phyloP scores from a whole-genome alignment of 116 monocot species.

The Zostera marina region DNA sequence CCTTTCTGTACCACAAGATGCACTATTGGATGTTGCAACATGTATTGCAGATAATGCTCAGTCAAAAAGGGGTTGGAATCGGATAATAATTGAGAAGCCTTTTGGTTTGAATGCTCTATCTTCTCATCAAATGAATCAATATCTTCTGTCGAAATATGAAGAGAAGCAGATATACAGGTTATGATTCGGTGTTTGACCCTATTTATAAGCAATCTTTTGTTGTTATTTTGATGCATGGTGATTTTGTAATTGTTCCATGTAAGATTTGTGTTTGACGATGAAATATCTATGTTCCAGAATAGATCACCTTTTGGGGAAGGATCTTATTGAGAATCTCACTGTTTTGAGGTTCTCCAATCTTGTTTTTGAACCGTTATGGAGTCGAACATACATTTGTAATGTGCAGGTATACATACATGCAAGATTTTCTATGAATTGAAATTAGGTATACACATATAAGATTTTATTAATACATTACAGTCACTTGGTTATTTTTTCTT shows the following conservation, averaged over 20 bases:
- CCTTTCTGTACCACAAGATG: constrained; percentile 88
- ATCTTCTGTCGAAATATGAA: constrained; percentile 60
- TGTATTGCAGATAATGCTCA: constrained; percentile 60
- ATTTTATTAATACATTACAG: neutral
- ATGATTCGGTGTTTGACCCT: constrained; percentile 2
- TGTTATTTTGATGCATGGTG: neutral
- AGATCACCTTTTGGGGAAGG: constrained; percentile 81
- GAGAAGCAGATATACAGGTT: constrained; percentile 88
- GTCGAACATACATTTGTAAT: constrained; percentile 69
- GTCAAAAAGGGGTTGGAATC: constrained; percentile 61
- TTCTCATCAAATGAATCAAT: constrained; percentile 43
- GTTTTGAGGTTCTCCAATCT: constrained; percentile 85
- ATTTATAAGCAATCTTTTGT: neutral
- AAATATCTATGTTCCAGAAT: constrained; percentile 35
- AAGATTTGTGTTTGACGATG: neutral
- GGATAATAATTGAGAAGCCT: constrained; percentile 85
- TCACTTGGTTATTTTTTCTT: neutral
- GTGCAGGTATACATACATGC: constrained; percentile 52
- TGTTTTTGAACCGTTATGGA: constrained; percentile 87
- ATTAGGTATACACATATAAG: neutral
- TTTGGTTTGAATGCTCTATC: constrained; percentile 67
- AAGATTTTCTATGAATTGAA: neutral
- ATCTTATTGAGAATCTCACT: constrained; percentile 78
- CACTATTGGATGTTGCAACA: constrained; percentile 70
- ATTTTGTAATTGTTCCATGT: neutral